Percentiles rank a stretch among this genome's conserved stretches.
Evolutionary conservation across 2,329 filamentous ascomycete species (phyloP).

Genomic region (Xylaria sp.): DNA sequence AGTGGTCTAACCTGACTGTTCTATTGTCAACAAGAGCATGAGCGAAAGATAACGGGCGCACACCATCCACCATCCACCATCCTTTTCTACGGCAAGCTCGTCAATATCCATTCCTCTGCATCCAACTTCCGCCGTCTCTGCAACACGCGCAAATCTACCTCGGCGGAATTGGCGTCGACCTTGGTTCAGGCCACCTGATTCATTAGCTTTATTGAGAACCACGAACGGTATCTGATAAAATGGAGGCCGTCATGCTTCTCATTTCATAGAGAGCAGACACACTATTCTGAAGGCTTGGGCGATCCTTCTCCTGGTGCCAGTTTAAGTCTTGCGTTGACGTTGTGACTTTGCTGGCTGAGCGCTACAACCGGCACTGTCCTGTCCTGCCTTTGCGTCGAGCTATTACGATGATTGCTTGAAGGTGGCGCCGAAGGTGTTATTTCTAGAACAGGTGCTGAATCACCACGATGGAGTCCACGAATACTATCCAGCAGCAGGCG

Average conservation of each 20-base stretch:
- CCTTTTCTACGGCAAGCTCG: constrained; percentile 22
- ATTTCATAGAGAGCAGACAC: constrained; percentile 13
- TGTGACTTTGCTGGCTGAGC: constrained; percentile 2
- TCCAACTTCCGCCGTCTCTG: constrained; percentile 4
- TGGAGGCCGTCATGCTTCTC: constrained; percentile 5
- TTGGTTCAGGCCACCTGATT: constrained; percentile 11
- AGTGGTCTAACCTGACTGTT: not conserved
- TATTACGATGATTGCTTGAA: constrained; percentile 27
- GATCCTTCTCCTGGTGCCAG: constrained; percentile 24
- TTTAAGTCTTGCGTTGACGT: constrained; percentile 20
- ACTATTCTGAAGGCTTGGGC: constrained; percentile 16
- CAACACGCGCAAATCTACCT: not conserved
- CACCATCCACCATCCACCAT: not conserved
- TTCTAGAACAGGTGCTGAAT: constrained; percentile 10
- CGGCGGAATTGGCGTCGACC: not conserved
- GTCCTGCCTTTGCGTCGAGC: not conserved
- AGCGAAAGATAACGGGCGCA: constrained; percentile 27
- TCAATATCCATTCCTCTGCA: not conserved
- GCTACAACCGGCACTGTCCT: not conserved
- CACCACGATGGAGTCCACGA: constrained; percentile 45
- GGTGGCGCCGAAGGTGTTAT: constrained; percentile 5
- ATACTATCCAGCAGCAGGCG: constrained; percentile 41
- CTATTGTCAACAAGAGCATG: constrained; percentile 15
- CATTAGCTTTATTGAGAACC: not conserved
- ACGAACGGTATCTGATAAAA: constrained; percentile 1